These are phyloP conservation scores for Lachnellula hyalina DNA, from an alignment of 2,329 filamentous ascomycete genomes.

Conservation along the genomic window DNA sequence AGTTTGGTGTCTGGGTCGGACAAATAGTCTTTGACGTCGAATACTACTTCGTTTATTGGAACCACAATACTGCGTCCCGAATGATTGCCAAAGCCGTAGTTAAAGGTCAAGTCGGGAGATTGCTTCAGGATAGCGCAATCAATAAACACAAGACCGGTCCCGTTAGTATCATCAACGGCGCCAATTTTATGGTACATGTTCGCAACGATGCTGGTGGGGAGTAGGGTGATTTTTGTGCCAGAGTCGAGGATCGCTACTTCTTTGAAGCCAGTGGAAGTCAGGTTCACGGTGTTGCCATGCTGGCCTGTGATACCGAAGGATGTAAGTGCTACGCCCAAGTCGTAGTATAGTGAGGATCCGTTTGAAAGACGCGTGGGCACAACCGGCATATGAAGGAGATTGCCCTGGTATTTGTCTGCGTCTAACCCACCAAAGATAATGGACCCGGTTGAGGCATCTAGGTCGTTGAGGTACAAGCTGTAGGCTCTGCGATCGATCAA, in stretches of 20 bases:
- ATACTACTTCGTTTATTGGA: constrained; percentile 41
- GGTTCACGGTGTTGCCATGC: constrained; percentile 20
- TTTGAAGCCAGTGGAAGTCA: constrained; percentile 30
- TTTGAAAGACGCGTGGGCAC: constrained; percentile 10
- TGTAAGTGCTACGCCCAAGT: constrained; percentile 23
- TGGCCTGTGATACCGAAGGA: constrained; percentile 31
- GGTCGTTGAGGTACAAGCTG: constrained; percentile 30
- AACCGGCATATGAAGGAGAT: constrained; percentile 23
- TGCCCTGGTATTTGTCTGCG: constrained; percentile 39
- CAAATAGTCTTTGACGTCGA: constrained; percentile 15
- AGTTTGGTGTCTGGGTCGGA: neutral
- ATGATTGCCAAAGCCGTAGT: constrained; percentile 43
- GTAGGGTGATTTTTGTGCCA: constrained; percentile 60
- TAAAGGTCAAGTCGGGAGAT: constrained; percentile 34
- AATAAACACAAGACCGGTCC: constrained; percentile 12
- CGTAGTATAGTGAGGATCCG: constrained; percentile 12
- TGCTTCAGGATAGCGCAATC: constrained; percentile 38
- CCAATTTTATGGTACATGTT: constrained; percentile 33
- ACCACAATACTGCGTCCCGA: constrained; percentile 38
- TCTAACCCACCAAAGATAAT: constrained; percentile 43
- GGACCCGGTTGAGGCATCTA: constrained; percentile 25
- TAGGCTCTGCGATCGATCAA: constrained; percentile 39
- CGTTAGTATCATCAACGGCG: constrained; percentile 34
- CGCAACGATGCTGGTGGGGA: constrained; percentile 49
- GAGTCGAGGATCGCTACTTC: constrained; percentile 54